Evolutionary conservation across 2,329 filamentous ascomycete genomes (phyloP), one percentile per base, ranked within the genome.

Genomic region (Paracorniculantispora psalliotae): DNA sequence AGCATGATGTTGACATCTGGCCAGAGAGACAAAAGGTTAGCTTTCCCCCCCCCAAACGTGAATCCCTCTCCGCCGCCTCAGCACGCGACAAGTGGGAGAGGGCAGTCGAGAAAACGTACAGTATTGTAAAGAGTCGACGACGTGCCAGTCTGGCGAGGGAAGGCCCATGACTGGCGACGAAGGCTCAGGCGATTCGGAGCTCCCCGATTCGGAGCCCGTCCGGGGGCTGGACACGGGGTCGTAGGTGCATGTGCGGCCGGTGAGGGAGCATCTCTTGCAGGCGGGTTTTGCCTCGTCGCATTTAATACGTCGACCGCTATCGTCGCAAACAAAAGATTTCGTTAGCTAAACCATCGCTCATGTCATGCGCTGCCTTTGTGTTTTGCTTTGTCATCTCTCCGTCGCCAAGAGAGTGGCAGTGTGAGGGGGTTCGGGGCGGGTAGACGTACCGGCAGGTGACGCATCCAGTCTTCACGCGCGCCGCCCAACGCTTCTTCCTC

Each of bases 241-340:
- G 19, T 46, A 46, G 3, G 5, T 6, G 23, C 80, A 82, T 61
- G 74, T 76, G 48, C 79, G 72, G 10, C 79, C 79, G 7, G 79
- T 81, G 48, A 74, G 77, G 21, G 71, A 75, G 65, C 79, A 82
- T 52, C 77, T 75, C 43, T 72, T 67, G 62, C 80, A 82, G 48
- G 66, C 69, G 1, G 79, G 79, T 58, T 77, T 79, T 33, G 66
- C 69, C 68, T 82, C 79, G 61, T 81, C 79, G 64, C 79, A 82
- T 66, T 81, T 82, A 52, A 81, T 75, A 57, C 78, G 77, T 41
- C 79, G 77, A 35, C 79, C 77, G 67, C 77, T 80, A n/a, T n/a
- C n/a, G n/a, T n/a, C n/a, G n/a, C n/a, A n/a, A n/a, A n/a, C n/a
- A n/a, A n/a, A n/a, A n/a, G n/a, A n/a, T n/a, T n/a, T n/a, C n/a